Evolutionary conservation across 805 yeast genomes (phyloP), one percentile per base, ranked within the genome.

Genomic region (Clavispora fructus): DNA sequence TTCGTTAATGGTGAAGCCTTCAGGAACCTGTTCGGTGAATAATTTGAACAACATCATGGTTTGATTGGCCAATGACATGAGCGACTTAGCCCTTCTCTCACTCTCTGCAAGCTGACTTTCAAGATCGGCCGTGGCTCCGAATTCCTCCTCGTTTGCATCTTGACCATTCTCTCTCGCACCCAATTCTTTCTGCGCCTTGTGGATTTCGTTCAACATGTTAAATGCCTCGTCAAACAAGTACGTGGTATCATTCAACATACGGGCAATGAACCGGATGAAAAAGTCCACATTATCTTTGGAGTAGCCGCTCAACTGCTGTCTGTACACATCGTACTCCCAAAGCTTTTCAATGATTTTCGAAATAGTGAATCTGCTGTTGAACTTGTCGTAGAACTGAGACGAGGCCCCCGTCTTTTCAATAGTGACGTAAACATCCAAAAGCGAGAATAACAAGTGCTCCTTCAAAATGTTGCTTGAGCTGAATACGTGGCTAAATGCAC

Each of bases 401-500:
- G 92, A 83, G 1, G 97, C 85, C 9, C 99, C 99, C 0, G 99
- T 94, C 59, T 87, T 90, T 63, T 94, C 99, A 42, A 92, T 91
- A 75, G 87, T 88, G 31, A 94, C 96, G 63, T 92, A 94, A 51
- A 90, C 86, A 57, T 89, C 95, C 65, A 94, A 75, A 46, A 94
- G 73, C 0, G 96, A 86, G 58, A 87, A 90, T 47, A 94, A 70
- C 51, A 94, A 62, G 61, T 90, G 81, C 33, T 82, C 71, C 28
- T 70, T 67, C 2, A 89, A 84, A 19, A 85, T 57, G 44, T 77
- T 75, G 56, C 89, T 82, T 10, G 80, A 69, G 55, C 77, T 82
- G 63, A 89, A 82, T 7, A 84, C 73, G 6, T 74, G 73, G 50
- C 82, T 72, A 78, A 90, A 79, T 50, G 84, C 84, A 0, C 98